Evolutionary conservation across 1,139 yeast species (phyloP), one percentile per base, ranked within the genome.

Genomic region (Blastobotrys ciferrii): DNA sequence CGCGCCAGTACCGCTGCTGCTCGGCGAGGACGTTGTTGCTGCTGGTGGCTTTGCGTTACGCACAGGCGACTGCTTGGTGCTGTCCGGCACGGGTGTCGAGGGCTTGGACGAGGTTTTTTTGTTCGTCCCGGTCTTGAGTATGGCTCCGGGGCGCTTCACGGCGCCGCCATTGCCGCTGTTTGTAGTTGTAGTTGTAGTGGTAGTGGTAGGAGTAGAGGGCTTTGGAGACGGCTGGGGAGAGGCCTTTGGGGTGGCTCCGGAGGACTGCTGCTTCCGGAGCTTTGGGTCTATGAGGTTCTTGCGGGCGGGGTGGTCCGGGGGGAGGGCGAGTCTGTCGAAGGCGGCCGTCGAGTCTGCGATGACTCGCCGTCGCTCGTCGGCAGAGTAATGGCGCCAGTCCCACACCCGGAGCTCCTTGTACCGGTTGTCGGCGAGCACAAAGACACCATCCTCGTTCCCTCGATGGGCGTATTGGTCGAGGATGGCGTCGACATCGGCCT

Each of bases 371-470:
- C 73, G 62, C 47, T 69, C 69, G 11, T 54, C 43, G 11, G 56
- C 53, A n/a, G 64, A 53, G 50, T 68, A 69, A 28, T 58, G 63
- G 46, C 65, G 64, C 68, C 70, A 69, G 19, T 67, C 71, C 70
- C 70, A 69, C 12, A 67, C 54, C 6, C 69, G 60, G 35, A 69
- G 56, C 37, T 68, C 69, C 47, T 63, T 60, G 55, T 58, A 69
- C 13, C 56, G 53, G 30, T 53, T 53, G 49, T 66, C 70, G 7
- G 65, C 57, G 18, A 70, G 56, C 3, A 51, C 47, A 35, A 36
- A 51, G 13, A 13, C 37, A 23, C 40, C 51, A 40, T 45, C 53
- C 35, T 46, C 49, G 4, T 35, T 47, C 14, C 46, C 48, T 20
- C 46, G 48, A n/a, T n/a, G n/a, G 14, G 62, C 72, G 42, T 65